These are phyloP conservation scores for Podospora pseudoanserina DNA, from an alignment of 495 filamentous ascomycete genomes.

Conservation along the genomic window DNA sequence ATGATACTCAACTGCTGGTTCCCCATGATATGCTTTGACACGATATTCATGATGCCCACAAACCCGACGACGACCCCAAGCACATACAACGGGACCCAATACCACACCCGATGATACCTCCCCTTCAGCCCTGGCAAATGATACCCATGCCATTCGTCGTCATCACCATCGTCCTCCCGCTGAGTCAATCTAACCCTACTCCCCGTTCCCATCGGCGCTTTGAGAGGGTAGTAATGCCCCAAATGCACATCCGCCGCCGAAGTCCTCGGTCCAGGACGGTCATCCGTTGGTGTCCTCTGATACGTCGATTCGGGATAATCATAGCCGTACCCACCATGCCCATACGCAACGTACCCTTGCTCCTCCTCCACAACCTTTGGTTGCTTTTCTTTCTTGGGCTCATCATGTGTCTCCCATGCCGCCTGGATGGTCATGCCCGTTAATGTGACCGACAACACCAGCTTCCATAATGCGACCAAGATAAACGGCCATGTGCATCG, in stretches of 20 bases:
- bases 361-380: constrained; percentile 8
- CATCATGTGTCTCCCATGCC: neutral
- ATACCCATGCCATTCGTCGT: constrained; percentile 1
- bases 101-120: constrained; percentile 13
- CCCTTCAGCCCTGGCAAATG: constrained; percentile 2
- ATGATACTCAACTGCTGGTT: constrained; percentile 21
- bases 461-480: constrained; percentile 32
- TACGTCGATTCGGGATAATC: neutral
- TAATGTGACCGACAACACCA: constrained; percentile 25
- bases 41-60: constrained; percentile 23
- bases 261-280: neutral
- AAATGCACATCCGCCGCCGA: neutral
- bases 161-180: neutral
- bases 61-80: constrained; percentile 21
- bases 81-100: constrained; percentile 17
- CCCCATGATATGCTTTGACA: constrained; percentile 13
- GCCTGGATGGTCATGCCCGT: constrained; percentile 22
- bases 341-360: neutral
- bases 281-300: neutral
- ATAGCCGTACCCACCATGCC: neutral
- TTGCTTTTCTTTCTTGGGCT: neutral
- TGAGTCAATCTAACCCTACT: neutral
- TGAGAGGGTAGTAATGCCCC: neutral
- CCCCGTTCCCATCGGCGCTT: neutral
- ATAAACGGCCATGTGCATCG: constrained; percentile 34